Conservation (phyloP, 768 basidiomycete genomes). For the Collybiopsis confluens region DNA sequence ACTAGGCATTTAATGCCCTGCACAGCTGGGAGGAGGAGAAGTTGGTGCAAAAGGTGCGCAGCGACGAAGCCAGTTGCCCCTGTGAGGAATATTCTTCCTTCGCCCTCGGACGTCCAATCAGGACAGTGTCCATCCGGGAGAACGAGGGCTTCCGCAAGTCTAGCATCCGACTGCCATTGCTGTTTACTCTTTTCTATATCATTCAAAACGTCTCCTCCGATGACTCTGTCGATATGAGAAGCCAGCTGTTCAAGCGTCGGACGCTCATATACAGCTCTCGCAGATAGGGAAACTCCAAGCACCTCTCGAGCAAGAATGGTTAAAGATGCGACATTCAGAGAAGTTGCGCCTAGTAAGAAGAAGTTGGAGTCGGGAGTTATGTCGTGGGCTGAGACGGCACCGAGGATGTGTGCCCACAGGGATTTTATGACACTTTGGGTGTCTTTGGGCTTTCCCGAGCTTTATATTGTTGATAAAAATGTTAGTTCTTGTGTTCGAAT, state of each 20-base stretch:
- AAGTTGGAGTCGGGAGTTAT: not conserved
- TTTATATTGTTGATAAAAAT: too few species aligned
- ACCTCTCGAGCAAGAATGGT: not conserved
- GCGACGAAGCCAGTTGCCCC: conserved; percentile 8
- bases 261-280: too few species aligned
- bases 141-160: too few species aligned
- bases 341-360: conserved; percentile 1
- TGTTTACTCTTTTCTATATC: not conserved
- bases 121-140: too few species aligned
- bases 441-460: too few species aligned
- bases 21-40: not conserved
- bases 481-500: too few species aligned
- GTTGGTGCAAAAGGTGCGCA: not conserved
- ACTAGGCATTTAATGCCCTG: not conserved
- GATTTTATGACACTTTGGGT: too few species aligned
- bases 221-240: too few species aligned
- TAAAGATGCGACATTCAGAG: not conserved
- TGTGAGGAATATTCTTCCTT: not conserved
- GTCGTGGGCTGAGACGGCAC: not conserved
- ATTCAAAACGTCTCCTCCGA: too few species aligned
- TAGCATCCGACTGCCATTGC: not conserved
- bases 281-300: not conserved
- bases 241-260: too few species aligned
- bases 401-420: too few species aligned
- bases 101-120: too few species aligned